A percentile compares a stretch with the other conserved stretches of the same genome.
phyloP scores from a whole-genome alignment of 208 protist genomes.

The Crithidia expoeki region DNA sequence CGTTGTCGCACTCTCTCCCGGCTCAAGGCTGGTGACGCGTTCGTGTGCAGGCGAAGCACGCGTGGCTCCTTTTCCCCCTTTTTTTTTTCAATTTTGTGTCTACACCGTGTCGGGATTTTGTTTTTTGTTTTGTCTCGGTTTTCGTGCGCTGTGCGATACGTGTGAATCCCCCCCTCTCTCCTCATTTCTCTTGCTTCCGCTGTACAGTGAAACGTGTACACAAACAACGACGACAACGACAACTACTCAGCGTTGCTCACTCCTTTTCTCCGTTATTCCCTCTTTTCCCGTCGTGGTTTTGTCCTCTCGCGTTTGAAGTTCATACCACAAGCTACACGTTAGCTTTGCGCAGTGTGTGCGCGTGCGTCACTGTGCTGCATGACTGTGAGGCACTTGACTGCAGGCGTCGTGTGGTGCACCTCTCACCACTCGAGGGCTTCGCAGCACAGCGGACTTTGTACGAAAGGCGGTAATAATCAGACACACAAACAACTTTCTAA shows the following conservation, averaged over 20 bases:
- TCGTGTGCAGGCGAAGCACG: background rate
- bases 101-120: background rate
- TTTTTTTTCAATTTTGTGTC: background rate
- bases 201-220: background rate
- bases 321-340: slow-evolving; percentile 14
- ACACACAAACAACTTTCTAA: background rate
- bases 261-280: background rate
- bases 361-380: no score
- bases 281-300: background rate
- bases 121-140: background rate
- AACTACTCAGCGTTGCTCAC: no score
- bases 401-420: no score
- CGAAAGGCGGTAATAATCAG: background rate
- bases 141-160: background rate
- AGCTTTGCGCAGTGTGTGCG: background rate
- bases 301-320: background rate
- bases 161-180: background rate
- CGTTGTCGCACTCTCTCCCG: no score
- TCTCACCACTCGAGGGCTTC: no score
- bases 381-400: no score
- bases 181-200: background rate
- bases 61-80: background rate
- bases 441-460: no score
- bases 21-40: no score
- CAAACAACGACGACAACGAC: no score